A percentile compares a stretch with the other conserved stretches of the same genome.
phyloP scores from a whole-genome alignment of 1,284 basidiomycete genomes.

The Tilletia walkeri region DNA sequence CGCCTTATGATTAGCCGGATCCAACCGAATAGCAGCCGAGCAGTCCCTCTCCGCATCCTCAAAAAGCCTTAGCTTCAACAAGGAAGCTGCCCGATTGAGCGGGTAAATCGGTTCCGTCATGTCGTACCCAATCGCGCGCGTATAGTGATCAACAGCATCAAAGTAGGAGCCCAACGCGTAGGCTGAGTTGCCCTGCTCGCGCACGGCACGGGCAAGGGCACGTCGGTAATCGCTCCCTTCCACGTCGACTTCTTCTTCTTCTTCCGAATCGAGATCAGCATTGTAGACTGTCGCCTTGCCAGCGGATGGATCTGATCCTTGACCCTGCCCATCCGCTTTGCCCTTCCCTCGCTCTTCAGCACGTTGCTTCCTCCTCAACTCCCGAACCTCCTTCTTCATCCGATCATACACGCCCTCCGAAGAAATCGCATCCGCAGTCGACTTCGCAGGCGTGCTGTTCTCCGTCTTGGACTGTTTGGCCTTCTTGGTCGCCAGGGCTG shows the following conservation, averaged over 20 bases:
- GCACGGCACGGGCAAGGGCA: conserved; percentile 21
- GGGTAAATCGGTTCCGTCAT: conserved; percentile 29
- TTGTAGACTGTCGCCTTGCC: background rate
- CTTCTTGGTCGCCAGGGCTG: conserved; percentile 2
- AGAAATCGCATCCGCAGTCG: background rate
- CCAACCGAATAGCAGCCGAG: conserved; percentile 23
- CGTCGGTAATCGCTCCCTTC: conserved; percentile 22
- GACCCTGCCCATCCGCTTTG: background rate
- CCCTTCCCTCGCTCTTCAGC: conserved; percentile 7
- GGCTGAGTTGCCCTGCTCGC: conserved; percentile 28
- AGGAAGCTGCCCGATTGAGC: conserved; percentile 31
- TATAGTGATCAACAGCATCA: conserved; percentile 29
- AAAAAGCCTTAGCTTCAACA: conserved; percentile 27
- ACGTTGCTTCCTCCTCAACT: conserved; percentile 5
- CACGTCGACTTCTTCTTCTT: conserved; percentile 10
- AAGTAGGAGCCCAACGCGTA: conserved; percentile 7
- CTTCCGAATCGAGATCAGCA: background rate
- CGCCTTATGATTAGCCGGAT: conserved; percentile 29
- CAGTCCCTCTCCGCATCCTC: conserved; percentile 31
- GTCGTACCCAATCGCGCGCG: conserved; percentile 30
- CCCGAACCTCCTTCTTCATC: conserved; percentile 19
- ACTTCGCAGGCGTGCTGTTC: background rate
- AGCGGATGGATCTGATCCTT: background rate
- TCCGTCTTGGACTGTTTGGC: background rate
- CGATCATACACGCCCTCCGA: conserved; percentile 14